These are phyloP conservation scores for Chalciporus piperatus DNA, from an alignment of 768 basidiomycete species.

Conservation along the genomic window DNA sequence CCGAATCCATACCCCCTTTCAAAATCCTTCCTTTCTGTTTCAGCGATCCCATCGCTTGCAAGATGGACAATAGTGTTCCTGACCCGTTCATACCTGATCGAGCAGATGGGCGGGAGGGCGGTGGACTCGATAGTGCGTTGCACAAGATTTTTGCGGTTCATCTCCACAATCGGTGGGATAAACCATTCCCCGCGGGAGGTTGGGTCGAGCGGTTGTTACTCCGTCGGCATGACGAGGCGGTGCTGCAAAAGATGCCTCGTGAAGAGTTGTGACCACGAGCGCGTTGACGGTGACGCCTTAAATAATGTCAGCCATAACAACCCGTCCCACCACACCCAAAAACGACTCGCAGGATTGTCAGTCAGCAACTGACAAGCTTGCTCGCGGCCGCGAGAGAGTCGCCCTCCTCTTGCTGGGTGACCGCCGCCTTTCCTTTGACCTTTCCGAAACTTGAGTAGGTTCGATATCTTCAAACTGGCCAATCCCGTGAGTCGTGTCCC, in stretches of 20 bases:
- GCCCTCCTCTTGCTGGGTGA: conserved; percentile 22
- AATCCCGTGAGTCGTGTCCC: no score
- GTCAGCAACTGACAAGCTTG: conserved; percentile 55
- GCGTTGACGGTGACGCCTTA: no score
- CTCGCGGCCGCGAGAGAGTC: conserved; percentile 53
- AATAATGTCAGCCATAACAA: no score
- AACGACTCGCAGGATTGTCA: no score
- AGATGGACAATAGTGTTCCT: conserved; percentile 86
- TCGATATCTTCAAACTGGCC: conserved; percentile 27
- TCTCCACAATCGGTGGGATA: conserved; percentile 95
- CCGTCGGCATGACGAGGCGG: conserved; percentile 49
- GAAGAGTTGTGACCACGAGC: background rate
- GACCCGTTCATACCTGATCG: conserved; percentile 76
- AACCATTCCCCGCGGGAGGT: conserved; percentile 72
- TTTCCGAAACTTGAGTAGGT: conserved; percentile 25
- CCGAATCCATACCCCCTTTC: conserved; percentile 75
- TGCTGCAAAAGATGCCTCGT: conserved; percentile 7
- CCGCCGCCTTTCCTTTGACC: conserved; percentile 36
- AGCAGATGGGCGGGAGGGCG: conserved; percentile 51
- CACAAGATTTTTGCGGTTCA: conserved; percentile 81
- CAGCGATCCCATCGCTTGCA: conserved; percentile 85
- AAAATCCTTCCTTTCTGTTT: conserved; percentile 96
- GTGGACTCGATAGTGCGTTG: conserved; percentile 60
- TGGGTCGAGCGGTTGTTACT: conserved; percentile 86
- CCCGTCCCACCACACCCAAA: no score